Base-by-base conservation (phyloP, 768 basidiomycete species). In the Collybiopsis confluens region DNA sequence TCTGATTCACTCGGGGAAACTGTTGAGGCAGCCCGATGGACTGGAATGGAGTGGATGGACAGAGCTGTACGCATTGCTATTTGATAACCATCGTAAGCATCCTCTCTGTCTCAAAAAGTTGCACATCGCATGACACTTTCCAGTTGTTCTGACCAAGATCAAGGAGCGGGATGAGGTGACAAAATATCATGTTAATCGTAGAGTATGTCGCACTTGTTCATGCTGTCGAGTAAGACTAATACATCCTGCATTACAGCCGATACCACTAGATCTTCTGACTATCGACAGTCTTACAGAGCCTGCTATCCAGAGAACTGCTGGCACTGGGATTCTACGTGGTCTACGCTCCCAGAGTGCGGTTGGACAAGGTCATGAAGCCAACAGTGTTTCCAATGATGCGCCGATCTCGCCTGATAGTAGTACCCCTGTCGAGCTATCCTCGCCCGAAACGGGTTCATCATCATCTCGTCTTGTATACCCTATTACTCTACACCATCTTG, bases 51-150 rank as follows among this genome's bases (percentile, higher is more conserved):
- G 80, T 58, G 89, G 88, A 43, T 96, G 92, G 91, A 86, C 83
- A 36, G 94, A 98, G 67, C 76, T 96, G 8, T 89, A 86, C 58
- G 88, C 96, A 7, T 75, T 98, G 52, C 73, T 98, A 2, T 97
- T 99, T 61, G 97, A 98, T 68, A 93, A 98, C 62, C 98, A 98
- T 61, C 68, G 93, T 92, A 55, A 68, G 90, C 67, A 33, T 33
- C 30, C 6, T 5, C 30, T 5, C 13, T 33, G 30, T 13, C n/a
- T n/a, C n/a, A n/a, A n/a, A n/a, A n/a, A n/a, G n/a, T n/a, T n/a
- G n/a, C n/a, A n/a, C n/a, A 33, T n/a, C 40, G 72, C 33, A 65
- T 28, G 13, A 16, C 44, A n/a, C n/a, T 41, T 60, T 4, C 62
- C 23, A 42, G 40, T 42, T 5, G 40, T 42, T 42, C 6, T 42